A percentile compares a stretch with the other conserved stretches of the same genome.
Conservation (phyloP, 495 filamentous ascomycete species). For the Viridothelium virens region DNA sequence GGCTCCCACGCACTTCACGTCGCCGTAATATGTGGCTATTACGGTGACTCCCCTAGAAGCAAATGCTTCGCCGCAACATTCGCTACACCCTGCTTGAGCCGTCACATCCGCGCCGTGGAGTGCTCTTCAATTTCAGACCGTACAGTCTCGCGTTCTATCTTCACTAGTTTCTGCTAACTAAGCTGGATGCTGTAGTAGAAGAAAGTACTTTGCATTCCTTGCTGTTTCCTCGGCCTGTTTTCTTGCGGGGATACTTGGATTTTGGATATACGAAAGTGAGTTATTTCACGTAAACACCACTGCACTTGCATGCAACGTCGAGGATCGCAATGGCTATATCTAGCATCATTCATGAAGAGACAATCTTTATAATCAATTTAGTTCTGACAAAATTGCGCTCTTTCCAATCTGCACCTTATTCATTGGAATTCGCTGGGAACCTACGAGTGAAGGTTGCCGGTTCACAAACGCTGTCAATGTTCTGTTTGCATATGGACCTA, state of each 20-base stretch:
- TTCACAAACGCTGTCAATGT: too few species aligned
- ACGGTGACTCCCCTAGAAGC: not conserved
- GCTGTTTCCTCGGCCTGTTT: not conserved
- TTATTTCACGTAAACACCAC: not conserved
- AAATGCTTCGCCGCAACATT: conserved; percentile 11
- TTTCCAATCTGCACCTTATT: not conserved
- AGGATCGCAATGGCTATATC: too few species aligned
- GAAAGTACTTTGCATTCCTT: not conserved
- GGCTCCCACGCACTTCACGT: not conserved
- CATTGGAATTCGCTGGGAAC: too few species aligned
- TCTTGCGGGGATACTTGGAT: conserved; percentile 10
- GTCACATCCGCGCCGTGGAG: not conserved
- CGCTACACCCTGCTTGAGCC: conserved; percentile 6
- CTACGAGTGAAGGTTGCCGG: too few species aligned
- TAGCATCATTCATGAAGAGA: too few species aligned
- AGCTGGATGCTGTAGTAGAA: not conserved
- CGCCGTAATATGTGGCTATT: not conserved
- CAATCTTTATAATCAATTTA: not conserved
- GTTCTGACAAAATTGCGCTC: not conserved
- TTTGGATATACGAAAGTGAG: conserved; percentile 10
- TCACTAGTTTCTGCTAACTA: not conserved
- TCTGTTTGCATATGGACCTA: not conserved
- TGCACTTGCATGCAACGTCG: not conserved
- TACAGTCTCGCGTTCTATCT: not conserved
- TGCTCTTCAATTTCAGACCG: conserved; percentile 1